Evolutionary conservation across 1,139 yeast species (phyloP).

Genomic region (Torulaspora globosa): DNA sequence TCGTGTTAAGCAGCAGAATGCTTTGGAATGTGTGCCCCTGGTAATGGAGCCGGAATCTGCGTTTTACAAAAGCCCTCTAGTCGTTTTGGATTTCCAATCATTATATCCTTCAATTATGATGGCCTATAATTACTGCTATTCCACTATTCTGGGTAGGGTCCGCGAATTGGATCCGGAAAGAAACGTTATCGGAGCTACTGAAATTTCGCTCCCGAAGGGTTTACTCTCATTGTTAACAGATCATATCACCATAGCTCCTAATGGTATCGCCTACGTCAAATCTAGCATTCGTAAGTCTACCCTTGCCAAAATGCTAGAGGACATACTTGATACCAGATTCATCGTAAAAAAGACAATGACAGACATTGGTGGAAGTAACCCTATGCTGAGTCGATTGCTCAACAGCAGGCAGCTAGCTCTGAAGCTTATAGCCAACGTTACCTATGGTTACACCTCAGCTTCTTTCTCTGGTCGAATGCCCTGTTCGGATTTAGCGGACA

Average conservation of each 20-base stretch:
- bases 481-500: slow-evolving; percentile 88
- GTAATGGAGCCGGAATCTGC: slow-evolving; percentile 89
- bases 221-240: slow-evolving; percentile 50
- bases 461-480: slow-evolving; percentile 97
- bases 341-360: slow-evolving; percentile 74
- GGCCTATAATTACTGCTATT: slow-evolving; percentile 88
- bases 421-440: slow-evolving; percentile 88
- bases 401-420: slow-evolving; percentile 81
- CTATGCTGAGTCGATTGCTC: slow-evolving; percentile 50
- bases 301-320: slow-evolving; percentile 78
- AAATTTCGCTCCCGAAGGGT: slow-evolving; percentile 52
- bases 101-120: slow-evolving; percentile 88
- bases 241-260: slow-evolving; percentile 70
- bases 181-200: slow-evolving; percentile 51
- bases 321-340: slow-evolving; percentile 72
- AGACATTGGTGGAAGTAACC: slow-evolving; percentile 37
- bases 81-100: slow-evolving; percentile 90
- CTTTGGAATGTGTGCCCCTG: slow-evolving; percentile 82
- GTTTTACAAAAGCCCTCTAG: slow-evolving; percentile 81
- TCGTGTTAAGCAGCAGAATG: slow-evolving; percentile 80
- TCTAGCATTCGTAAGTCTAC: slow-evolving; percentile 63
- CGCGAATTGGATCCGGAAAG: slow-evolving; percentile 48
- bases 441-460: slow-evolving; percentile 94
- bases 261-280: slow-evolving; percentile 77
- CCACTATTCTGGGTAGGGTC: slow-evolving; percentile 75